A percentile compares a stretch with the other conserved stretches of the same genome.
These are phyloP conservation scores for Alternaria novae-zelandiae DNA, from an alignment of 2,329 filamentous ascomycete species.

Conservation along the genomic window DNA sequence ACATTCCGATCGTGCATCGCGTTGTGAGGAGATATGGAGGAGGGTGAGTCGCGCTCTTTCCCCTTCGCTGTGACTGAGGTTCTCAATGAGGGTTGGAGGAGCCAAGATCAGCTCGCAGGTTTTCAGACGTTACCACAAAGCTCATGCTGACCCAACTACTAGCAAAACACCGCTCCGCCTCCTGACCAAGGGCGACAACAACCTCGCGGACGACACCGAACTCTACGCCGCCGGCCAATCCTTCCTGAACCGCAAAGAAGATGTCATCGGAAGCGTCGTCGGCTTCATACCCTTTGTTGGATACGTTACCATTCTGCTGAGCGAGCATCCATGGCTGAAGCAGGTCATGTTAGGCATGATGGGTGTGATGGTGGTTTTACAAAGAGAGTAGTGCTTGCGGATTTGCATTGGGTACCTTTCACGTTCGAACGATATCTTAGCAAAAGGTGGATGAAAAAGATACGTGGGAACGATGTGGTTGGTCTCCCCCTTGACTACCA, in stretches of 20 bases:
- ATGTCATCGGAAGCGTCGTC: conserved; percentile 91
- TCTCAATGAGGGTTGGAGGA: background rate
- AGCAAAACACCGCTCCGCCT: conserved; percentile 65
- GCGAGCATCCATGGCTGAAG: conserved; percentile 97
- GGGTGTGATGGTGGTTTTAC: conserved; percentile 90
- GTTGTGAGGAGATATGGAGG: conserved; percentile 75
- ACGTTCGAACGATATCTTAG: background rate
- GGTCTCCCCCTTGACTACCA: background rate
- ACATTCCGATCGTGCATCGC: conserved; percentile 96
- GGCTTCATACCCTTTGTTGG: conserved; percentile 94
- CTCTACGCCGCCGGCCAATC: conserved; percentile 86
- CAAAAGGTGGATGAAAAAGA: background rate
- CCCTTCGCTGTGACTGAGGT: background rate
- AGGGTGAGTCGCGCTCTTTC: conserved; percentile 52
- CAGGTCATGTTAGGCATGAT: conserved; percentile 93
- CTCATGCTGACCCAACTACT: conserved; percentile 19
- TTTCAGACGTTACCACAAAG: background rate
- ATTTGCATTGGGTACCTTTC: background rate
- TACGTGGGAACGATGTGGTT: background rate
- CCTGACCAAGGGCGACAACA: conserved; percentile 98
- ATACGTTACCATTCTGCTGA: conserved; percentile 94
- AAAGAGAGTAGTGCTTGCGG: conserved; percentile 73
- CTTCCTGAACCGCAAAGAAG: conserved; percentile 78
- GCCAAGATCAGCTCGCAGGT: background rate
- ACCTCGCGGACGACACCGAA: conserved; percentile 89